Percentiles rank a stretch among this genome's conserved stretches.
These are phyloP conservation scores for Biancaea sappan DNA, from an alignment of 306 rosid species.

Conservation along the genomic window DNA sequence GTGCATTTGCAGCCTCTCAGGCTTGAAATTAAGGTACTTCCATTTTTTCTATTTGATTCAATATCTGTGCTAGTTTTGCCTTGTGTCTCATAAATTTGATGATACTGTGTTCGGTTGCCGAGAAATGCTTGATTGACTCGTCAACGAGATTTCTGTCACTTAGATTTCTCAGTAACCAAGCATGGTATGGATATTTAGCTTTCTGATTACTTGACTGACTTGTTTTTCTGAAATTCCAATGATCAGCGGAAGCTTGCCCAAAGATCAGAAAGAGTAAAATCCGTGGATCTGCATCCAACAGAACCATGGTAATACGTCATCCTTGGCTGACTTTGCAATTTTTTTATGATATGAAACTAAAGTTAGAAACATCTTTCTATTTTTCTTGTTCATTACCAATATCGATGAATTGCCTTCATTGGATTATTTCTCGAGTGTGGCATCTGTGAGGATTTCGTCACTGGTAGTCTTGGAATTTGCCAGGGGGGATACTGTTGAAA, in stretches of 20 bases:
- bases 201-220: conserved; percentile 33
- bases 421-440: conserved; percentile 23
- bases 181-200: conserved; percentile 3
- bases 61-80: conserved; percentile 25
- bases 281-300: conserved; percentile 75
- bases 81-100: neutral
- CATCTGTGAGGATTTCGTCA: conserved; percentile 8
- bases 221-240: conserved; percentile 8
- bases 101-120: conserved; percentile 31
- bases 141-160: neutral
- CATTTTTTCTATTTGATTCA: conserved; percentile 10
- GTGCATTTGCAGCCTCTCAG: conserved; percentile 91
- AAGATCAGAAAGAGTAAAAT: conserved; percentile 73
- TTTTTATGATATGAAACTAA: conserved; percentile 19
- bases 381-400: neutral
- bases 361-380: neutral
- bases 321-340: conserved; percentile 13
- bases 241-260: conserved; percentile 64
- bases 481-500: conserved; percentile 4
- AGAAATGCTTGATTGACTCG: conserved; percentile 29
- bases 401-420: conserved; percentile 8
- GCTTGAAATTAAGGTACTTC: conserved; percentile 95
- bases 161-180: conserved; percentile 29
- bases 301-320: conserved; percentile 72
- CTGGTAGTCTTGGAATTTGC: neutral